Percentiles rank a stretch among this genome's conserved stretches.
phyloP scores from a whole-genome alignment of 371 early-diverging fungal species.

The Rhizopus microsporus region DNA sequence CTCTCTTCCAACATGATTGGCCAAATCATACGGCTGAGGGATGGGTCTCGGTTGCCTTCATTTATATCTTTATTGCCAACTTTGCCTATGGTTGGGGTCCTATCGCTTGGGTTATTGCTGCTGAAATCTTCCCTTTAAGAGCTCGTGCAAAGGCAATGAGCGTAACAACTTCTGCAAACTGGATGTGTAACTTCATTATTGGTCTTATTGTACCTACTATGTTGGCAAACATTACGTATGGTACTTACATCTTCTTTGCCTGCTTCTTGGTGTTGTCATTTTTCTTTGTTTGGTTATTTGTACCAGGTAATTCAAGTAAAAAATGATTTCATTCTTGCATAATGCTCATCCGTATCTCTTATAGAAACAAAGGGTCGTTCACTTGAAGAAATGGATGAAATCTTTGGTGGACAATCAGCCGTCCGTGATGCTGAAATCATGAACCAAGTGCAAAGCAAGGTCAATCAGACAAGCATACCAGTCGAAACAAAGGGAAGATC shows the following conservation, averaged over 20 bases:
- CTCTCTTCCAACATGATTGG: conserved; percentile 39
- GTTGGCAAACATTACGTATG: conserved; percentile 60
- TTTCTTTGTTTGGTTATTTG: conserved; percentile 38
- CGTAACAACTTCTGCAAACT: conserved; percentile 88
- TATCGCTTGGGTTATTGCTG: conserved; percentile 87
- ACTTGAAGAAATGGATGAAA: conserved; percentile 56
- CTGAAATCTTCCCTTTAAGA: conserved; percentile 82
- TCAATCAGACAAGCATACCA: conserved; percentile 5
- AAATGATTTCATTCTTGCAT: neutral
- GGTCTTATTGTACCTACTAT: conserved; percentile 64
- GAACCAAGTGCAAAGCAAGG: conserved; percentile 19
- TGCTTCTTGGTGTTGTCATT: conserved; percentile 36
- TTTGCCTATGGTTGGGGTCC: conserved; percentile 74
- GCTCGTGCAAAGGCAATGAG: conserved; percentile 82
- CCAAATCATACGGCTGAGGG: conserved; percentile 33
- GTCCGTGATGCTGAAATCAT: conserved; percentile 30
- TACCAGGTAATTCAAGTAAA: conserved; percentile 21
- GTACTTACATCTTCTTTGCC: conserved; percentile 61
- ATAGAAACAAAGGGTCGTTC: conserved; percentile 49
- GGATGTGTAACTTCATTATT: conserved; percentile 78
- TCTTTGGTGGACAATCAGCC: conserved; percentile 45
- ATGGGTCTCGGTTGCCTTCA: conserved; percentile 53
- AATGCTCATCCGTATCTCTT: neutral
- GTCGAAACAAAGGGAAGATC: neutral
- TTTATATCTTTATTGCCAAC: conserved; percentile 59